phyloP scores from a whole-genome alignment of 768 basidiomycete genomes.

The Panellus pusillus region DNA sequence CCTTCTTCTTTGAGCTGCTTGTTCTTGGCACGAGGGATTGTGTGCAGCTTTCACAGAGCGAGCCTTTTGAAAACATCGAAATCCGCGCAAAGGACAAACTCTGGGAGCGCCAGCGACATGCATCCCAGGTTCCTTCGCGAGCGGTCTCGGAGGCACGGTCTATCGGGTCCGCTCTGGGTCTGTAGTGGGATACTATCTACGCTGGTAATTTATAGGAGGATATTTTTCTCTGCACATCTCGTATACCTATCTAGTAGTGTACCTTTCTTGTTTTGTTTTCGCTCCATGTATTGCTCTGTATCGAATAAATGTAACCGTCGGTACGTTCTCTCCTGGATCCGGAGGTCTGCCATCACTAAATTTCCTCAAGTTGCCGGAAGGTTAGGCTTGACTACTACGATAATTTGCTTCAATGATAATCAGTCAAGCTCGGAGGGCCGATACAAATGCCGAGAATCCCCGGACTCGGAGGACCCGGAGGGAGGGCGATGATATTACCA shows the following conservation, averaged over 20 bases:
- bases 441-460: too few species aligned
- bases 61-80: conserved; percentile 84
- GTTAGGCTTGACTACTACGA: too few species aligned
- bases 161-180: conserved; percentile 43
- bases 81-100: conserved; percentile 79
- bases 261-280: conserved; percentile 10
- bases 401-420: too few species aligned
- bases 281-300: conserved; percentile 8
- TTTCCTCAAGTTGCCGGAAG: too few species aligned
- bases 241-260: conserved; percentile 7
- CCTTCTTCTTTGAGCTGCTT: conserved; percentile 97
- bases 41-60: conserved; percentile 72
- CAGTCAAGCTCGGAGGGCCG: too few species aligned
- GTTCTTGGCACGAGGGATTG: conserved; percentile 93
- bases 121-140: conserved; percentile 31
- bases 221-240: conserved; percentile 3
- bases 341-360: too few species aligned
- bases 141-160: conserved; percentile 45
- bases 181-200: conserved; percentile 23
- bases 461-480: too few species aligned
- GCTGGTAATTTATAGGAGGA: conserved; percentile 12
- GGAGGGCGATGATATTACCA: not conserved
- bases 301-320: not conserved
- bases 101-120: conserved; percentile 66
- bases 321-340: too few species aligned